Evolutionary conservation across 2,329 filamentous ascomycete species (phyloP).

Genomic region (Neopestalotiopsis sp.): DNA sequence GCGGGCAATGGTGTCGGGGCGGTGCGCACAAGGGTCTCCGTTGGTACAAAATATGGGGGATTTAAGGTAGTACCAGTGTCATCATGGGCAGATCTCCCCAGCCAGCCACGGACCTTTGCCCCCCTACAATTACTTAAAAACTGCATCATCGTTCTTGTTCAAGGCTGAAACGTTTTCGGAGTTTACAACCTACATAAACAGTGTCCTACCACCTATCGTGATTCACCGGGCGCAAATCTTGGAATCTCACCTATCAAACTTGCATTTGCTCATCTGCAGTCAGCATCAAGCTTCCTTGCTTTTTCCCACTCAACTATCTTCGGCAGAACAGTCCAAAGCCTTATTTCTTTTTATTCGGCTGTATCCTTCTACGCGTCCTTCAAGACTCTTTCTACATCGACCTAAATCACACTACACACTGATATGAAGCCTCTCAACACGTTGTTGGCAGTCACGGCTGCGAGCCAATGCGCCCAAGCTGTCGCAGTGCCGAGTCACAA

Average conservation of each 20-base stretch:
- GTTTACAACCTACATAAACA: background rate
- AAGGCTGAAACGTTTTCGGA: slow-evolving; percentile 12
- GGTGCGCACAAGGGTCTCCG: background rate
- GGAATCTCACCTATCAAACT: background rate
- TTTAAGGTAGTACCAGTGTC: background rate
- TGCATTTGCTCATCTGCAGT: background rate
- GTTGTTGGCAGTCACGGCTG: slow-evolving; percentile 28
- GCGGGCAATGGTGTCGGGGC: background rate
- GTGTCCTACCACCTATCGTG: background rate
- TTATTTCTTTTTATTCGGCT: background rate
- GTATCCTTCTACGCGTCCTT: background rate
- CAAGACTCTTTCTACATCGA: background rate
- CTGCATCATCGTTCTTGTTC: background rate
- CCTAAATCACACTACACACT: background rate
- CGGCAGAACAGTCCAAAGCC: background rate
- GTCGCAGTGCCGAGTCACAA: slow-evolving; percentile 25
- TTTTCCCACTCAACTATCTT: background rate
- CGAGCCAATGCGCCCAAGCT: slow-evolving; percentile 26
- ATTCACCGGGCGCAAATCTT: background rate
- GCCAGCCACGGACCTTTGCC: background rate
- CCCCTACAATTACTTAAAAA: background rate
- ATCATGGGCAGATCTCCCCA: background rate
- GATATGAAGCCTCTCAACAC: slow-evolving; percentile 33
- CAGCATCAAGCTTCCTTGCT: background rate
- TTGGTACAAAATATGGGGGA: background rate